Conservation (phyloP, 2,329 filamentous ascomycete genomes). For the Claviceps sp. region DNA sequence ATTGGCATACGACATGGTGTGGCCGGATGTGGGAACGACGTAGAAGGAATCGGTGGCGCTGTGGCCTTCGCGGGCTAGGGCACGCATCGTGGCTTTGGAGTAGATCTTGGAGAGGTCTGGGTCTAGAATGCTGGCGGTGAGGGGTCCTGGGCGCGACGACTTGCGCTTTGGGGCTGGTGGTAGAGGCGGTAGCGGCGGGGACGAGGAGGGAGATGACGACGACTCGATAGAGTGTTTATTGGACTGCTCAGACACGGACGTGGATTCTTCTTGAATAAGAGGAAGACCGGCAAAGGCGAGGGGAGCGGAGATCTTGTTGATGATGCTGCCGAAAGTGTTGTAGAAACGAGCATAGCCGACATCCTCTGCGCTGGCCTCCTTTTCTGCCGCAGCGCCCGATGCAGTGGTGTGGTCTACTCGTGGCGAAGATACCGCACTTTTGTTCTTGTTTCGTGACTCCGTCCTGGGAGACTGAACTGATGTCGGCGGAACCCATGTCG, state of each 20-base stretch:
- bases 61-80: constrained; percentile 57
- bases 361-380: constrained; percentile 32
- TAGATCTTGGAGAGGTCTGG: constrained; percentile 76
- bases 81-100: constrained; percentile 70
- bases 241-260: constrained; percentile 12
- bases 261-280: constrained; percentile 43
- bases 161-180: constrained; percentile 13
- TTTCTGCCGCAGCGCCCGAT: constrained; percentile 4
- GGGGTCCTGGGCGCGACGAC: constrained; percentile 13
- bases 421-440: constrained; percentile 11
- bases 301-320: constrained; percentile 79
- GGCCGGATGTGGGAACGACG: constrained; percentile 81
- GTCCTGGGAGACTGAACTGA: constrained; percentile 11
- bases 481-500: constrained; percentile 37
- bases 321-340: constrained; percentile 75
- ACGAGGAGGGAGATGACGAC: constrained; percentile 16
- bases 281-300: constrained; percentile 88
- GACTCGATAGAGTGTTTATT: not conserved
- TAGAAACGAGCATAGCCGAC: constrained; percentile 88
- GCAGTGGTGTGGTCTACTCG: constrained; percentile 12
- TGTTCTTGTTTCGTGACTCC: constrained; percentile 15
- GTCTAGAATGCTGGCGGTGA: constrained; percentile 26
- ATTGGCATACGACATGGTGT: constrained; percentile 84
- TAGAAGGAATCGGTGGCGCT: constrained; percentile 71
- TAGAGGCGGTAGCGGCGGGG: constrained; percentile 12